Percentiles rank a stretch among this genome's conserved stretches.
phyloP scores from a whole-genome alignment of 768 basidiomycete genomes.

The Psilocybe sp. region DNA sequence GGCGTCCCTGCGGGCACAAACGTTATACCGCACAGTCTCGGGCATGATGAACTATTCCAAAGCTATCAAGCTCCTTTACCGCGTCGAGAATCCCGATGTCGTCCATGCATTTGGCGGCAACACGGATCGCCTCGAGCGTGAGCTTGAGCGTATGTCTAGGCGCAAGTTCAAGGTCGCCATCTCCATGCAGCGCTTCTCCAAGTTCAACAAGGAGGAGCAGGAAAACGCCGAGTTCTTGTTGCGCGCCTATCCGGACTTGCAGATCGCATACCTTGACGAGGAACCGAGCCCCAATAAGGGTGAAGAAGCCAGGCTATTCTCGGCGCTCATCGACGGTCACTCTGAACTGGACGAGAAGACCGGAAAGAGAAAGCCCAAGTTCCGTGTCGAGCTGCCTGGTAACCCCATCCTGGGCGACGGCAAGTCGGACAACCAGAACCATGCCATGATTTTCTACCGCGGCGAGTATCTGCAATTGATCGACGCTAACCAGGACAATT shows the following conservation, averaged over 20 bases:
- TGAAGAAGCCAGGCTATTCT: slow-evolving; percentile 88
- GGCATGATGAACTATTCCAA: slow-evolving; percentile 99
- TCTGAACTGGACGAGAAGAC: slow-evolving; percentile 89
- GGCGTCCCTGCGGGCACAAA: slow-evolving; percentile 98
- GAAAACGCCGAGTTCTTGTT: slow-evolving; percentile 98
- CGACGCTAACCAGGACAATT: slow-evolving; percentile 99
- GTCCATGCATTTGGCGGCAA: slow-evolving; percentile 96
- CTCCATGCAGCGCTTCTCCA: slow-evolving; percentile 98
- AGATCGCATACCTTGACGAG: slow-evolving; percentile 98
- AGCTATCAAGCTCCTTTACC: slow-evolving; percentile 97
- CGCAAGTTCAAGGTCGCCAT: slow-evolving; percentile 98
- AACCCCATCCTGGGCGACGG: slow-evolving; percentile 99
- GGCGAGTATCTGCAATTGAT: slow-evolving; percentile 99
- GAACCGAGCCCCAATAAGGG: slow-evolving; percentile 87
- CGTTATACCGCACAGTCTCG: slow-evolving; percentile 96
- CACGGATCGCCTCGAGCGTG: slow-evolving; percentile 92
- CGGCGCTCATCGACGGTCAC: slow-evolving; percentile 94
- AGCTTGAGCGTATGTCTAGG: slow-evolving; percentile 94
- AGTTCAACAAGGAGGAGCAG: slow-evolving; percentile 98
- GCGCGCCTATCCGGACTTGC: slow-evolving; percentile 96
- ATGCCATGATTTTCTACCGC: slow-evolving; percentile 98
- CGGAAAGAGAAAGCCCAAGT: slow-evolving; percentile 93
- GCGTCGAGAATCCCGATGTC: slow-evolving; percentile 97
- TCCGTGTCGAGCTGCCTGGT: slow-evolving; percentile 94
- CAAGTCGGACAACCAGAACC: slow-evolving; percentile 99